A percentile compares a stretch with the other conserved stretches of the same genome.
Conservation (phyloP, 306 rosid genomes). For the Arachis stenosperma region DNA sequence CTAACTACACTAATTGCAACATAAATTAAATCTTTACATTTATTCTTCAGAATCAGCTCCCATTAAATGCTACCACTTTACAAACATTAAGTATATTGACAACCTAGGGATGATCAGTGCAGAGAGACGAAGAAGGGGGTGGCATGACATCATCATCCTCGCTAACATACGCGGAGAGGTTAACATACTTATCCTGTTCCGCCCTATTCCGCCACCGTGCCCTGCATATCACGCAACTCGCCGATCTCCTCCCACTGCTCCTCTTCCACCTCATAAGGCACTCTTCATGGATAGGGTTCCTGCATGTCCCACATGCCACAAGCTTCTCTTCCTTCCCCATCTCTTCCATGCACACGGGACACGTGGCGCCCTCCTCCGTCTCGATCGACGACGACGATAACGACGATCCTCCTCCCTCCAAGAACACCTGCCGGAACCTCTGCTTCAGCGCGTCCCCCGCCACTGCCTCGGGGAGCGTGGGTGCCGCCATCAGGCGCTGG, state of each 20-base stretch:
- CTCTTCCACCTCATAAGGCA: slow-evolving; percentile 79
- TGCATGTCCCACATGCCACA: slow-evolving; percentile 74
- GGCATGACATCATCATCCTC: slow-evolving; percentile 40
- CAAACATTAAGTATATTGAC: no score
- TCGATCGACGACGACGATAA: slow-evolving; percentile 16
- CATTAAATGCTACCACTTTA: no score
- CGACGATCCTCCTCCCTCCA: background rate
- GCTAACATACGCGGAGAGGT: slow-evolving; percentile 66
- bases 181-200: slow-evolving; percentile 64
- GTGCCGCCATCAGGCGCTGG: slow-evolving; percentile 46
- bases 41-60: no score
- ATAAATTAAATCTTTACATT: no score
- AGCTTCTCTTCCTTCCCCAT: slow-evolving; percentile 64
- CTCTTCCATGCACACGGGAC: slow-evolving; percentile 85
- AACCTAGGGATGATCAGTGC: background rate
- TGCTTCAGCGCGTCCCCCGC: slow-evolving; percentile 55
- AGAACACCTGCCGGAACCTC: slow-evolving; percentile 69
- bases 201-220: slow-evolving; percentile 68
- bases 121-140: background rate
- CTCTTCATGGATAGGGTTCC: slow-evolving; percentile 76
- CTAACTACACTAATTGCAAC: no score
- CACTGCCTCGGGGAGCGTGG: slow-evolving; percentile 55
- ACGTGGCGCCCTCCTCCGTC: slow-evolving; percentile 62
- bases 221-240: slow-evolving; percentile 84
- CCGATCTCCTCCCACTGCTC: slow-evolving; percentile 61